These are phyloP conservation scores for Neonectria coccinea DNA, from an alignment of 2,329 filamentous ascomycete genomes.

Conservation along the genomic window DNA sequence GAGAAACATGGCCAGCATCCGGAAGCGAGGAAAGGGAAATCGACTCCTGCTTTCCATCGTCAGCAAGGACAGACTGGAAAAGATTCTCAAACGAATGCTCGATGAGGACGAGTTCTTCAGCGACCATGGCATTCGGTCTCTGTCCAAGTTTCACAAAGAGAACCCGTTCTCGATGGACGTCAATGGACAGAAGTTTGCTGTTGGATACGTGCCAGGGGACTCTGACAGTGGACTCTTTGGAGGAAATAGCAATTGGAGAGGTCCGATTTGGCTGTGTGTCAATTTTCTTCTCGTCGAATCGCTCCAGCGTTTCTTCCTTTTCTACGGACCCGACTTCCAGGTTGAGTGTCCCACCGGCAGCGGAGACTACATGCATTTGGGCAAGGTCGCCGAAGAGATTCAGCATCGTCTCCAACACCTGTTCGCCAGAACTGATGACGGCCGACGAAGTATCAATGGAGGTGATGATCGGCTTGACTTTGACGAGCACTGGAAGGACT, in stretches of 20 bases:
- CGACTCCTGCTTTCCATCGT: slow-evolving; percentile 89
- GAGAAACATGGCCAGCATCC: slow-evolving; percentile 94
- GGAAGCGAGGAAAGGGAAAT: slow-evolving; percentile 89
- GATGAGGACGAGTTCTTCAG: slow-evolving; percentile 94
- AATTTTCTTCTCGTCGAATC: slow-evolving; percentile 96
- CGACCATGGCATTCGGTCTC: slow-evolving; percentile 87
- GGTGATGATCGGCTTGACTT: slow-evolving; percentile 89
- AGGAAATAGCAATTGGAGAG: slow-evolving; percentile 98
- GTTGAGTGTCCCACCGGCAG: slow-evolving; percentile 95
- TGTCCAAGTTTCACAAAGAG: slow-evolving; percentile 92
- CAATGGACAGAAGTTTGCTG: slow-evolving; percentile 88
- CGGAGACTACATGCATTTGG: slow-evolving; percentile 94
- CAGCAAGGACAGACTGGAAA: slow-evolving; percentile 89
- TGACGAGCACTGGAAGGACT: slow-evolving; percentile 88
- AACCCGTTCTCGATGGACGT: slow-evolving; percentile 96
- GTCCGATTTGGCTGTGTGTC: slow-evolving; percentile 94
- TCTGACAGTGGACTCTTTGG: slow-evolving; percentile 96
- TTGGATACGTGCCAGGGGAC: slow-evolving; percentile 93
- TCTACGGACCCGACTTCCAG: slow-evolving; percentile 89
- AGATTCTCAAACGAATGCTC: slow-evolving; percentile 91
- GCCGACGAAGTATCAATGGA: slow-evolving; percentile 87
- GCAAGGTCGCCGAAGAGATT: slow-evolving; percentile 93
- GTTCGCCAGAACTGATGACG: slow-evolving; percentile 85
- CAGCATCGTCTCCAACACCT: slow-evolving; percentile 95
- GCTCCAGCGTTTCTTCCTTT: slow-evolving; percentile 94